Evolutionary conservation across 768 basidiomycete genomes (phyloP), one percentile per base, ranked within the genome.

Genomic region (Cytidiella melzeri): DNA sequence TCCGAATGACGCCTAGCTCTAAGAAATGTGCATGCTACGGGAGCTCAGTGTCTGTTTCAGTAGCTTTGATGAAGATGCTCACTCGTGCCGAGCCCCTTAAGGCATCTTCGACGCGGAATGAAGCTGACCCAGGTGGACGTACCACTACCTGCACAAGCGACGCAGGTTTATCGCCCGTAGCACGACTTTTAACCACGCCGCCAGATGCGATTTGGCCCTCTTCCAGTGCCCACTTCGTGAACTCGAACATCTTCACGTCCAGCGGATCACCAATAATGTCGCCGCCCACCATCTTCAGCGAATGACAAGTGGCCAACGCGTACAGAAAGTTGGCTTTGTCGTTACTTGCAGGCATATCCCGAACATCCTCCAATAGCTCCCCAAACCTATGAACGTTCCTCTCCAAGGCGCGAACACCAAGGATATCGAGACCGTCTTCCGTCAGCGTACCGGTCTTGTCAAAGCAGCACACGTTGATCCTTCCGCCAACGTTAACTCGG

Each of bases 381-480:
- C 93, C 92, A 67, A 98, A 98, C 37, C 81, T 77, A 47, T 83
- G 79, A 6, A 72, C 76, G 41, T 73, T 76, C 39, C 90, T 81
- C 51, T 95, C 93, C 38, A 90, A 77, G 5, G 81, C 81, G 40
- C 95, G 85, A 15, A 96, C 86, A 13, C 96, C 96, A 41, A 99
- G 83, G 40, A 99, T 92, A 63, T 99, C 96, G 43, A 99, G 74
- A 0, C 95, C 96, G 55, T 99, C 96, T 67, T 99, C 96, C 1
- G 96, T 99, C 20, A 99, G 75, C 7, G 96, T 99, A 6, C 96
- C 96, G 1, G 96, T 99, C 70, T 99, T 99, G 73, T 99, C 96
- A 60, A 99, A 99, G 62, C 94, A 97, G 59, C 92, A 92, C 9
- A 98, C 86, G 56, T 98, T 97, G 69, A 98, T 74, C 69, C 96